Base-by-base conservation (phyloP, 1,284 basidiomycete species). In the Ceratobasidium sp. region DNA sequence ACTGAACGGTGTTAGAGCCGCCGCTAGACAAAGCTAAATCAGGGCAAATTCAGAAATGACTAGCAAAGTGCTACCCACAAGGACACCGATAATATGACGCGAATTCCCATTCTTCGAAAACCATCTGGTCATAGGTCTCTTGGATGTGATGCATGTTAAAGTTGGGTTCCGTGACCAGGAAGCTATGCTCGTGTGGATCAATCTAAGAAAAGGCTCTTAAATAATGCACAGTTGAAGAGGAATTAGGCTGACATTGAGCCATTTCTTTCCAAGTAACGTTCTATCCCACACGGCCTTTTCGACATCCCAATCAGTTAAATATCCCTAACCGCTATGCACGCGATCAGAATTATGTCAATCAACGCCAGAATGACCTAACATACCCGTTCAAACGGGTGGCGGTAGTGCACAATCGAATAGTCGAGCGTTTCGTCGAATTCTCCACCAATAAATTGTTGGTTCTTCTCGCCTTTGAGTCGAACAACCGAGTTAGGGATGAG, bases 91-190 rank as follows among this genome's bases (percentile, higher is more conserved):
- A 87, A 81, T 94, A 94, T 59, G 92, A 90, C 56, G 86, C 84
- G 80, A 97, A 98, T 79, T 96, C 96, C 84, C 96, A 98, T 82
- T 98, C 95, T 80, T 98, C 96, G 79, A 98, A 98, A 0, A 97
- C 85, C 80, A 98, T 92, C 82, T 98, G 92, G 81, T 98, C 96
- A 77, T 96, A 95, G 49, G 93, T 88, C 53, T 94, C 92, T 83
- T 96, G 92, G 22, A 97, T 88, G 80, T 94, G 95, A 22, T 94
- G 93, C 11, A 97, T 84, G 81, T 97, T 95, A 86, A 96, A 93
- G 80, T 95, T 95, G 2, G 96, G 94, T 82, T 98, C 96, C 1
- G 96, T 98, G 65, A 98, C 87, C 63, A 98, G 84, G 48, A 97
- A 84, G 1, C 90, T 90, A 0, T 90, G 88, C 62, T 89, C 86